Evolutionary conservation across 2,329 filamentous ascomycete genomes (phyloP).

Genomic region (Rutstroemia sydowiana): DNA sequence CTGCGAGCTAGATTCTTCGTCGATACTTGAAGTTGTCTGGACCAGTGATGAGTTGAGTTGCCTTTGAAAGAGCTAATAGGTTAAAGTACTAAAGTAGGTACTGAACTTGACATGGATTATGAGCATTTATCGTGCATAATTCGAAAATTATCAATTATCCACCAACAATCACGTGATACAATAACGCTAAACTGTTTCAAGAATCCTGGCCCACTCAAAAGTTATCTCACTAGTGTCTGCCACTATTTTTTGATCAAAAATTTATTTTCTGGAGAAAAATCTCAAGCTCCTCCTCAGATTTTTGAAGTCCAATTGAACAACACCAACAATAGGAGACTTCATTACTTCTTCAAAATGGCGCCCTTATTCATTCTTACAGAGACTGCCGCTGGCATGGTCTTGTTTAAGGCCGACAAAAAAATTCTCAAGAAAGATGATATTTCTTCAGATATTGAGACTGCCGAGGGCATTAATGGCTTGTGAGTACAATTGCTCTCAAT

Average conservation of each 20-base stretch:
- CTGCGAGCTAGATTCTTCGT: constrained; percentile 8
- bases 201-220: not conserved
- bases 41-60: constrained; percentile 9
- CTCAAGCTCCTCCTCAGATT: constrained; percentile 12
- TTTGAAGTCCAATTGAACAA: constrained; percentile 10
- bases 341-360: constrained; percentile 56
- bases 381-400: constrained; percentile 81
- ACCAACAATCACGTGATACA: constrained; percentile 12
- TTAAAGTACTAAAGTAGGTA: not conserved
- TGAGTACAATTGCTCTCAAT: constrained; percentile 42
- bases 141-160: too few relatives aligned
- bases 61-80: constrained; percentile 7
- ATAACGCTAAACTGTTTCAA: constrained; percentile 2
- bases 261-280: constrained; percentile 20
- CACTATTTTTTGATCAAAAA: constrained; percentile 15
- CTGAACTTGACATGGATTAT: constrained; percentile 5
- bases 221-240: constrained; percentile 14
- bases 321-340: constrained; percentile 11
- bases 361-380: constrained; percentile 82
- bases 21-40: constrained; percentile 10
- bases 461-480: constrained; percentile 82
- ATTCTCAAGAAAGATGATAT: constrained; percentile 82
- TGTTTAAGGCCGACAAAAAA: constrained; percentile 99
- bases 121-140: not conserved
- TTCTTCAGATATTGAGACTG: constrained; percentile 63